phyloP scores from a whole-genome alignment of 1,284 basidiomycete genomes.

The Malassezia slooffiae region DNA sequence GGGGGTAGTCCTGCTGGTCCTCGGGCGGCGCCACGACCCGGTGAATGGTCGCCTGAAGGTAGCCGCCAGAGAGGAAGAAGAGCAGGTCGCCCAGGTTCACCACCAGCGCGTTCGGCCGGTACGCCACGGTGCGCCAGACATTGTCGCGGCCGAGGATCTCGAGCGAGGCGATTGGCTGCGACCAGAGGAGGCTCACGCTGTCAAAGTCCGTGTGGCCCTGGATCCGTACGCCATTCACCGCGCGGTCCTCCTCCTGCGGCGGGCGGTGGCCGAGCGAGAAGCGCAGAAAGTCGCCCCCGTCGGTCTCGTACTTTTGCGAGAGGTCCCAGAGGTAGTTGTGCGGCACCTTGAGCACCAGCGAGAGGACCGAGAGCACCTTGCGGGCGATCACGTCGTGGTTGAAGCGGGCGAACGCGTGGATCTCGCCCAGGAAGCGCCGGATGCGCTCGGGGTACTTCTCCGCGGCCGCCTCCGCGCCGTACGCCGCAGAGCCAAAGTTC shows the following conservation, averaged over 20 bases:
- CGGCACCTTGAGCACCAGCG: slow-evolving; percentile 48
- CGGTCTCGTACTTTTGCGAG: slow-evolving; percentile 45
- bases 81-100: slow-evolving; percentile 40
- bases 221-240: slow-evolving; percentile 45
- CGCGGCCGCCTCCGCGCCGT: slow-evolving; percentile 16
- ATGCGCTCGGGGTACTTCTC: slow-evolving; percentile 24
- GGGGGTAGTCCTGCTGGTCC: slow-evolving; percentile 46
- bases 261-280: slow-evolving; percentile 49
- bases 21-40: slow-evolving; percentile 48
- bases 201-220: slow-evolving; percentile 50
- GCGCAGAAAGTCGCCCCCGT: slow-evolving; percentile 48
- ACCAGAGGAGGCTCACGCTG: slow-evolving; percentile 47
- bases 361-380: slow-evolving; percentile 48
- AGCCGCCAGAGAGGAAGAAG: slow-evolving; percentile 36
- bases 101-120: slow-evolving; percentile 42
- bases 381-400: slow-evolving; percentile 45
- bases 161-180: slow-evolving; percentile 48
- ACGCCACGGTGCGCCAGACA: slow-evolving; percentile 48
- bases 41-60: slow-evolving; percentile 47
- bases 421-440: slow-evolving; percentile 41
- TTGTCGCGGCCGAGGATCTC: slow-evolving; percentile 48
- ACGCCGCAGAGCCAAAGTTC: slow-evolving; percentile 47
- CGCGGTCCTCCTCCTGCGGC: slow-evolving; percentile 33
- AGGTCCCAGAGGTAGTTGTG: slow-evolving; percentile 49
- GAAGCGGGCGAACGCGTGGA: slow-evolving; percentile 45